Percentiles rank a stretch among this genome's conserved stretches.
Conservation (phyloP, 2,329 filamentous ascomycete genomes). For the Talaromyces sp. region DNA sequence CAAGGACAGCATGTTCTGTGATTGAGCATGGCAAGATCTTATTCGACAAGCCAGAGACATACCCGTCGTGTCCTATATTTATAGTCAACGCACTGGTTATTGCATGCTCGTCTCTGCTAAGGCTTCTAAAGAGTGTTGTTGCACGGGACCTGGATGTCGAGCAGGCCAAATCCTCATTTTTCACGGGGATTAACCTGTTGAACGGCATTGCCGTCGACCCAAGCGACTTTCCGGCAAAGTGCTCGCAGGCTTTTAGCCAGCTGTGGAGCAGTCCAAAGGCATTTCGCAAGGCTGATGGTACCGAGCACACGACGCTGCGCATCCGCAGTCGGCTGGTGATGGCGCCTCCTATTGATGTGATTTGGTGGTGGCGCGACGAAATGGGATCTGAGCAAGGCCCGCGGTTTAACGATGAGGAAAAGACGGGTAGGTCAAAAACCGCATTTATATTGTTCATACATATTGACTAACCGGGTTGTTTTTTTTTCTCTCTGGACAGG, state of each 20-base stretch:
- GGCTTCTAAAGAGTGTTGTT: constrained; percentile 35
- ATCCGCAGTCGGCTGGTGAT: constrained; percentile 36
- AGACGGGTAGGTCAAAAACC: constrained; percentile 7
- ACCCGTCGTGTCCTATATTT: constrained; percentile 24
- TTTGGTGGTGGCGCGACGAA: constrained; percentile 44
- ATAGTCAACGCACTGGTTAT: constrained; percentile 27
- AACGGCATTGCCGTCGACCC: constrained; percentile 35
- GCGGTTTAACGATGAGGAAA: background rate
- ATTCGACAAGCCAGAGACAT: constrained; percentile 15
- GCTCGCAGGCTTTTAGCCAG: constrained; percentile 29
- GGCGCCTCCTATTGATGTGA: constrained; percentile 33
- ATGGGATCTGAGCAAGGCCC: constrained; percentile 22
- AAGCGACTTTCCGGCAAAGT: constrained; percentile 31
- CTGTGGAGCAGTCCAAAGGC: constrained; percentile 39
- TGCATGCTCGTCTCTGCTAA: constrained; percentile 28
- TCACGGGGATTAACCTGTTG: constrained; percentile 33
- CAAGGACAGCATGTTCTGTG: constrained; percentile 26
- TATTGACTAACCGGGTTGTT: background rate
- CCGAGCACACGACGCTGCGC: constrained; percentile 29
- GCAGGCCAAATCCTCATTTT: constrained; percentile 30
- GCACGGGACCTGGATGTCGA: constrained; percentile 28
- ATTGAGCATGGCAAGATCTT: constrained; percentile 26
- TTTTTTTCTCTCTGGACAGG: too few relatives aligned
- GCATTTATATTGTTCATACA: background rate
- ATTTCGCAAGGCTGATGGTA: constrained; percentile 36